Conservation (phyloP, 352 stramenopile species). For the Pseudoperonospora humuli region DNA sequence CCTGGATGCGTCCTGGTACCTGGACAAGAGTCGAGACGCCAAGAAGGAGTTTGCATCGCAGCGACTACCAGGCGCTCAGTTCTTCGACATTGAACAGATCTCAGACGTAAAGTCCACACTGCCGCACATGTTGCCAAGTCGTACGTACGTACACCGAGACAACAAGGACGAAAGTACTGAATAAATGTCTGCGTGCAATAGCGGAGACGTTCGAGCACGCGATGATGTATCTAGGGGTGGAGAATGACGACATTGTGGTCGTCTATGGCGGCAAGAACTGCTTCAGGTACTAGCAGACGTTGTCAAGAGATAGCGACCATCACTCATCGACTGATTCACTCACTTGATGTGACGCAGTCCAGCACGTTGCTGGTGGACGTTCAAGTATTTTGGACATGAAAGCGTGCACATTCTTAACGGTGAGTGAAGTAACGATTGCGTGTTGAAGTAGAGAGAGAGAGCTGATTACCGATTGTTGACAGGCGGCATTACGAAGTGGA, state of each 20-base stretch:
- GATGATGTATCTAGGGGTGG: slow-evolving; percentile 58
- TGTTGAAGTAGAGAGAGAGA: neutral
- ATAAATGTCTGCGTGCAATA: slow-evolving; percentile 3
- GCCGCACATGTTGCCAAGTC: slow-evolving; percentile 78
- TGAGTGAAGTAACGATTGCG: slow-evolving; percentile 6
- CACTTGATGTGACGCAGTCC: slow-evolving; percentile 24
- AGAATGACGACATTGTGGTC: slow-evolving; percentile 62
- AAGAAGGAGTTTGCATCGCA: slow-evolving; percentile 47
- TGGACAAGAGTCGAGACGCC: slow-evolving; percentile 66
- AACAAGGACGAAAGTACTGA: neutral
- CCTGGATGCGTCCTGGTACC: slow-evolving; percentile 76
- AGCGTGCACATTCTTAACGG: slow-evolving; percentile 86
- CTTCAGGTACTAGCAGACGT: slow-evolving; percentile 42
- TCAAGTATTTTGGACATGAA: slow-evolving; percentile 86
- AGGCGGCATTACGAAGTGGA: slow-evolving; percentile 68
- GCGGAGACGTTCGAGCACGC: slow-evolving; percentile 55
- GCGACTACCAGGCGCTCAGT: slow-evolving; percentile 73
- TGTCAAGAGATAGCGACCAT: neutral
- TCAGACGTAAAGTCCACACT: slow-evolving; percentile 59
- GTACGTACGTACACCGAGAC: slow-evolving; percentile 2
- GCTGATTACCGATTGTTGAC: neutral
- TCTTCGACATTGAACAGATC: slow-evolving; percentile 90
- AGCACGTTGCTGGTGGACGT: slow-evolving; percentile 83
- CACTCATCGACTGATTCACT: neutral
- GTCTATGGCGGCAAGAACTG: slow-evolving; percentile 79